Evolutionary conservation across 805 yeast genomes (phyloP), one percentile per base, ranked within the genome.

Genomic region (Tetrapisispora fleetii): DNA sequence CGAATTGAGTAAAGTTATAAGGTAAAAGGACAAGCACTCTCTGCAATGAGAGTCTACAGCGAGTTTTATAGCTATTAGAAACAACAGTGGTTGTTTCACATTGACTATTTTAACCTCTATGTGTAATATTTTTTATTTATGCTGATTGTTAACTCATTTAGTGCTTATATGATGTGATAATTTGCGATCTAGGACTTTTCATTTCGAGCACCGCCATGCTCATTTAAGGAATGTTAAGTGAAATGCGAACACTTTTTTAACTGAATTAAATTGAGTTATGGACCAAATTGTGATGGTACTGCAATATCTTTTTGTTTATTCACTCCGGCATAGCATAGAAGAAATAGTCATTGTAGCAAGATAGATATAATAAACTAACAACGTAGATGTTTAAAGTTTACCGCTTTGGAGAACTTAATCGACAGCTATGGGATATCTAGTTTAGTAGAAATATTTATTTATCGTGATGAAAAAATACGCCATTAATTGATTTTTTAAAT

Each of bases 181-280:
- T 75, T 75, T 75, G 79, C 79, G 79, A 68, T 75, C 69, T 70
- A 75, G 70, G 60, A 57, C 63, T 53, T 54, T 48, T 52, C 54
- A 53, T 68, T 68, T 66, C 76, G 65, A 63, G 69, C 76, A 66
- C 48, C 63, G 77, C 75, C 77, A 71, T 70, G 73, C 71, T 64
- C 67, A 70, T 62, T 50, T 60, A 60, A 54, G 63, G 73, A 69
- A 39, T 54, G 55, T 54, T 54, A 55, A 58, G 63, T 52, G 63
- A 53, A 40, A 67, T 70, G 74, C 69, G 70, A 69, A 61, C 54
- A 63, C 53, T 47, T 57, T 56, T 48, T 49, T 18, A 39, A 51
- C 68, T 64, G 68, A 64, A 30, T 28, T 33, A 37, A 40, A 17
- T 19, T 44, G 28, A 24, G 28, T 24, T 6, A 24, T 24, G 28